A percentile compares a stretch with the other conserved stretches of the same genome.
These are phyloP conservation scores for Parasitella parasitica DNA, from an alignment of 371 early-diverging fungal genomes.

Conservation along the genomic window DNA sequence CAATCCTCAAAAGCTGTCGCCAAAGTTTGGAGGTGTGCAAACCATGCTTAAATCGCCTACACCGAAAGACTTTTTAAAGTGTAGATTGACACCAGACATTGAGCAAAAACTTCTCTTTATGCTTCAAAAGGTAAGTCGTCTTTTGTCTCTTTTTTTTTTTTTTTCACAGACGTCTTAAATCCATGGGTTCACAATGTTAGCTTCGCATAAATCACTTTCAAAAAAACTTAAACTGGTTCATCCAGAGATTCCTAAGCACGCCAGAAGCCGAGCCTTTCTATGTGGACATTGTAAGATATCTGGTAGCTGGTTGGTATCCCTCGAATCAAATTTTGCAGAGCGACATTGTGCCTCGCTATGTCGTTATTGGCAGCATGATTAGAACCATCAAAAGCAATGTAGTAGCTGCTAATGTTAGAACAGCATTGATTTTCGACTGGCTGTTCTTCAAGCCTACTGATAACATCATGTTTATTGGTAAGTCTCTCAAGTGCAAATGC, in stretches of 20 bases:
- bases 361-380: slow-evolving; percentile 66
- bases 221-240: slow-evolving; percentile 69
- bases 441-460: slow-evolving; percentile 69
- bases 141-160: not conserved
- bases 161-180: not conserved
- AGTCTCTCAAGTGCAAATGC: too few species aligned
- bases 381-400: slow-evolving; percentile 58
- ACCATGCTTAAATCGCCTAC: slow-evolving; percentile 60
- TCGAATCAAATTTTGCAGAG: slow-evolving; percentile 75
- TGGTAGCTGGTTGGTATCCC: slow-evolving; percentile 79
- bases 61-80: slow-evolving; percentile 59
- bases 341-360: slow-evolving; percentile 75
- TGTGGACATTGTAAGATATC: slow-evolving; percentile 74
- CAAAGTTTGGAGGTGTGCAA: slow-evolving; percentile 51
- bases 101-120: slow-evolving; percentile 70
- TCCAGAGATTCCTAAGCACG: slow-evolving; percentile 58
- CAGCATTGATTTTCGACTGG: slow-evolving; percentile 80
- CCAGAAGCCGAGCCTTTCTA: slow-evolving; percentile 65
- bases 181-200: slow-evolving; percentile 34
- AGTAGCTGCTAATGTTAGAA: slow-evolving; percentile 65
- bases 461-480: slow-evolving; percentile 79
- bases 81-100: slow-evolving; percentile 72
- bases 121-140: slow-evolving; percentile 62
- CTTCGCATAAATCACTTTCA: slow-evolving; percentile 51
- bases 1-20: slow-evolving; percentile 56